Evolutionary conservation across 106 monocot genomes (phyloP).

Genomic region (Iris macrosiphon): DNA sequence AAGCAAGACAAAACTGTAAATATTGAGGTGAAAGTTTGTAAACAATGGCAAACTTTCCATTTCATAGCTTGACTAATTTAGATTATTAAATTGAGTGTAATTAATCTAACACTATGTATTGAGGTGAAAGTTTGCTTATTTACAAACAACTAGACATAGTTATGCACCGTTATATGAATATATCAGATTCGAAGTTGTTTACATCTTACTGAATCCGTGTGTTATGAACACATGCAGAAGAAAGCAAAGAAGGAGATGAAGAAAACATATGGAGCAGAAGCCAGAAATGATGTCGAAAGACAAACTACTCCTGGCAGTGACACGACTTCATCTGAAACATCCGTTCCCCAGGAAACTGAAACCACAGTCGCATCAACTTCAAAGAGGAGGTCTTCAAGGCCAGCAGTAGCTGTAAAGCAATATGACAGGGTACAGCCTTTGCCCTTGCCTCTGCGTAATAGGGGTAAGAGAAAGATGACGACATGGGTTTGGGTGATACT

Average conservation of each 20-base stretch:
- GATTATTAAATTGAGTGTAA: too few relatives aligned
- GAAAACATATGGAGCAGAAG: slow-evolving; percentile 10
- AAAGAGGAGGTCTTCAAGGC: slow-evolving; percentile 24
- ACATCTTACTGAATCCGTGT: too few relatives aligned
- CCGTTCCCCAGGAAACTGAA: slow-evolving; percentile 16
- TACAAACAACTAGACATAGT: too few relatives aligned
- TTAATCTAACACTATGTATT: too few relatives aligned
- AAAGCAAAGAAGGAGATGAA: slow-evolving; percentile 67
- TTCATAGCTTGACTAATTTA: too few relatives aligned
- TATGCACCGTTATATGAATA: too few relatives aligned
- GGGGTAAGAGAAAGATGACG: slow-evolving; percentile 54
- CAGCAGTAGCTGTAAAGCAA: slow-evolving; percentile 19
- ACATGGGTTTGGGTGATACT: slow-evolving; percentile 51
- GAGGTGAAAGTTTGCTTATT: too few relatives aligned
- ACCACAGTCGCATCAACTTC: background rate
- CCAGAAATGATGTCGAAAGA: slow-evolving; percentile 8
- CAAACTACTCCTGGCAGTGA: slow-evolving; percentile 9
- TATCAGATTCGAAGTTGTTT: too few relatives aligned
- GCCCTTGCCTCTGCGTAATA: slow-evolving; percentile 62
- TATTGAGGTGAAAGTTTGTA: too few relatives aligned
- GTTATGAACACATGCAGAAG: too few relatives aligned
- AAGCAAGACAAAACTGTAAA: too few relatives aligned
- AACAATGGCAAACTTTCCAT: too few relatives aligned
- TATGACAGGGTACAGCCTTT: slow-evolving; percentile 34
- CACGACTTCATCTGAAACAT: slow-evolving; percentile 3